Evolutionary conservation across 192 early-diverging fungal genomes (phyloP).

Genomic region (Ramicandelaber brevisporus): DNA sequence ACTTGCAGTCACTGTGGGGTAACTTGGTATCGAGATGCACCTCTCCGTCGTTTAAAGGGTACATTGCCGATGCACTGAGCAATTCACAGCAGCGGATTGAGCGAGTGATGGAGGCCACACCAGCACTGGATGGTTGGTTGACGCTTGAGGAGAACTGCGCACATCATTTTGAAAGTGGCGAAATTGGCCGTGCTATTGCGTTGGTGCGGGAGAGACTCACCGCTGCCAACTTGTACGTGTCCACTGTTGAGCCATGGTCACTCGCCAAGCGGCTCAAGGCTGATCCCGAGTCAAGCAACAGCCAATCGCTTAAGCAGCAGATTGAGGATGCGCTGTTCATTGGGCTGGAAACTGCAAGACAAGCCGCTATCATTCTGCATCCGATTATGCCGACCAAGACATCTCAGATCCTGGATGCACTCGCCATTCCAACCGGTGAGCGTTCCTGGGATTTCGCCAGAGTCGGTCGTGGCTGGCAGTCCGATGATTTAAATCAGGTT

Average conservation of each 20-base stretch:
- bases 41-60: constrained; percentile 10
- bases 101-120: background rate
- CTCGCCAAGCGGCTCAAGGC: constrained; percentile 23
- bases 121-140: constrained; percentile 2
- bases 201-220: constrained; percentile 34
- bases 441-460: constrained; percentile 27
- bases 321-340: constrained; percentile 43
- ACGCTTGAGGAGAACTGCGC: constrained; percentile 7
- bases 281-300: constrained; percentile 1
- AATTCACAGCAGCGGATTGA: background rate
- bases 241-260: constrained; percentile 53
- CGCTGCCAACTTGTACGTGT: constrained; percentile 45
- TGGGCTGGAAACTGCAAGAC: constrained; percentile 43
- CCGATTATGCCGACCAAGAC: constrained; percentile 71
- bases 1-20: constrained; percentile 58
- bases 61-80: constrained; percentile 6
- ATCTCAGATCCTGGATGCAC: constrained; percentile 27
- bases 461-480: constrained; percentile 33
- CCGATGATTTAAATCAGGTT: no score
- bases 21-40: constrained; percentile 52
- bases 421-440: constrained; percentile 26
- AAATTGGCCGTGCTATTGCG: constrained; percentile 32
- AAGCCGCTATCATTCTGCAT: constrained; percentile 47
- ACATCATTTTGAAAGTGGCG: constrained; percentile 20
- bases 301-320: no score